Conservation (phyloP, 1,284 basidiomycete species). For the Lentinula novae-zelandiae region DNA sequence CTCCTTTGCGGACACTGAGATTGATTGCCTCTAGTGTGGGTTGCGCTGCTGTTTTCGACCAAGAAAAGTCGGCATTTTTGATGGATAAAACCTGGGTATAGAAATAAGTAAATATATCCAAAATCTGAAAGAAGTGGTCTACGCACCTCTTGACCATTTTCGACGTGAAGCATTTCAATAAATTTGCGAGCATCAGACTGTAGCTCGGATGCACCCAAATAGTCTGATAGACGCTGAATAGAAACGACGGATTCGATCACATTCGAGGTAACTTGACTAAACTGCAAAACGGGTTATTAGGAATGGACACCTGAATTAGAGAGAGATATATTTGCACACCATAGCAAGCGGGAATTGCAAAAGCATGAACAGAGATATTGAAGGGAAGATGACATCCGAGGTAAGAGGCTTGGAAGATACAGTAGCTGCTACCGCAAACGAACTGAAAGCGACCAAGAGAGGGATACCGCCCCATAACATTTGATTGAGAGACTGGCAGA, state of each 20-base stretch:
- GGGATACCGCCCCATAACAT: constrained; percentile 70
- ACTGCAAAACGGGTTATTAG: constrained; percentile 32
- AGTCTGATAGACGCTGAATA: constrained; percentile 73
- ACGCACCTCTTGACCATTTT: constrained; percentile 59
- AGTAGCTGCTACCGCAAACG: constrained; percentile 79
- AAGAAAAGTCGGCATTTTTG: constrained; percentile 73
- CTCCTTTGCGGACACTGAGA: constrained; percentile 78
- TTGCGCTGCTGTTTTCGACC: constrained; percentile 54
- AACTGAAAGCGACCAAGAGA: constrained; percentile 82
- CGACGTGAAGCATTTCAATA: constrained; percentile 37
- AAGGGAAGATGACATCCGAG: constrained; percentile 91
- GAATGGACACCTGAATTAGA: not conserved
- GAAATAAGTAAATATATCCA: not conserved
- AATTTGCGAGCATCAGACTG: constrained; percentile 70
- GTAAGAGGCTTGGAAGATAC: constrained; percentile 76
- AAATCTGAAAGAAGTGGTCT: not conserved
- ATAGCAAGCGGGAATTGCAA: constrained; percentile 87
- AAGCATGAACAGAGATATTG: constrained; percentile 90
- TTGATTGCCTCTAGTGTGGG: constrained; percentile 79
- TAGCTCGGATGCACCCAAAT: constrained; percentile 79
- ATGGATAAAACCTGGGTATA: constrained; percentile 58
- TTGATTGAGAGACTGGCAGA: constrained; percentile 48
- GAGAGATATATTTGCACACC: constrained; percentile 35
- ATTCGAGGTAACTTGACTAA: constrained; percentile 69
- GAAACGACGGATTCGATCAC: constrained; percentile 88